These are phyloP conservation scores for Teratosphaeria zuluensis DNA, from an alignment of 2,329 filamentous ascomycete species.

Conservation along the genomic window DNA sequence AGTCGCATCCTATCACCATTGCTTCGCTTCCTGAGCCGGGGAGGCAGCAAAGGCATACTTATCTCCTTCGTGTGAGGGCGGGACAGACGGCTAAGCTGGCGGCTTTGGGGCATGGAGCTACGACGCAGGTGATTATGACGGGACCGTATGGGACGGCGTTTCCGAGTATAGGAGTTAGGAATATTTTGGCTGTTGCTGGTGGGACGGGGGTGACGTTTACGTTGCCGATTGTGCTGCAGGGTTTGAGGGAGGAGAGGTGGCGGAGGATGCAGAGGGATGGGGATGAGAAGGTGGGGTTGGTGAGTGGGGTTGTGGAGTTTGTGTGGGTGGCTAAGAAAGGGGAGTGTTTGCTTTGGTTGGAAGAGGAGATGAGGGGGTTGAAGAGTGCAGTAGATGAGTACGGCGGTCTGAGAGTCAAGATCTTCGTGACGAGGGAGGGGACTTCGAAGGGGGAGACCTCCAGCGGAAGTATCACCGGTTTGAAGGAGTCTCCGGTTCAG, in stretches of 20 bases:
- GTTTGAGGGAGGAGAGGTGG: conserved; percentile 26
- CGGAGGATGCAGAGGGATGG: neutral
- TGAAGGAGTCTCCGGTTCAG: too few species aligned
- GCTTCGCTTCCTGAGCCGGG: conserved; percentile 40
- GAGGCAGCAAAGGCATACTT: conserved; percentile 23
- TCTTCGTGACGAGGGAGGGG: conserved; percentile 56
- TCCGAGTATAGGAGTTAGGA: conserved; percentile 3
- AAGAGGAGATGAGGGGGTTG: conserved; percentile 45
- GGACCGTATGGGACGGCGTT: conserved; percentile 54
- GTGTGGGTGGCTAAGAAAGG: conserved; percentile 53
- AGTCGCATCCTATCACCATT: conserved; percentile 63
- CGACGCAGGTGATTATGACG: conserved; percentile 49
- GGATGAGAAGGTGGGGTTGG: conserved; percentile 24
- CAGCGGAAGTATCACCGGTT: too few species aligned
- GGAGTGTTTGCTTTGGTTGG: conserved; percentile 49
- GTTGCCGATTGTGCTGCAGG: conserved; percentile 34
- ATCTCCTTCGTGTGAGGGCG: conserved; percentile 27
- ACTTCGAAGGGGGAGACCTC: too few species aligned
- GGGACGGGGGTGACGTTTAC: conserved; percentile 52
- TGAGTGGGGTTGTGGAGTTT: conserved; percentile 36
- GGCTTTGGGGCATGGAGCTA: conserved; percentile 28
- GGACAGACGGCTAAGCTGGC: conserved; percentile 53
- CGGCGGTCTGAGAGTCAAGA: conserved; percentile 39
- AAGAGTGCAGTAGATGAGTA: conserved; percentile 17
- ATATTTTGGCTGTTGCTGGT: conserved; percentile 33